Conservation (phyloP, 768 basidiomycete genomes). For the Suillus discolor region DNA sequence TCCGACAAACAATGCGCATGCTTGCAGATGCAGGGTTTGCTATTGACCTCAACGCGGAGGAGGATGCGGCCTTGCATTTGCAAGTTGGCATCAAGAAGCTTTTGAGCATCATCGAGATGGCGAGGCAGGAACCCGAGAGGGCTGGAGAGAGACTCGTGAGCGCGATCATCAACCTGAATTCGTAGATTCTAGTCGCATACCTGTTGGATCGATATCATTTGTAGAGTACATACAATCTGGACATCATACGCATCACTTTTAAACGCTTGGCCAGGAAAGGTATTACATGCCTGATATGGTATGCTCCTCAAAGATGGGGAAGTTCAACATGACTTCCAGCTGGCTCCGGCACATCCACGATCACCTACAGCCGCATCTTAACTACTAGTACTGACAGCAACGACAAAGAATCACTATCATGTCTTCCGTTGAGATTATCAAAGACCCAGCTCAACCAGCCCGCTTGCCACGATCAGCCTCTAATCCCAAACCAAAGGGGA, state of each 20-base stretch:
- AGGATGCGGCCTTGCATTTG: slow-evolving; percentile 48
- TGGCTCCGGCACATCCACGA: background rate
- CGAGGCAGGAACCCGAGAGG: slow-evolving; percentile 90
- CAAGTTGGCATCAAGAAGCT: slow-evolving; percentile 95
- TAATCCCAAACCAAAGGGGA: slow-evolving; percentile 80
- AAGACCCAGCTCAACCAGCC: slow-evolving; percentile 46
- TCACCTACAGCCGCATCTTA: background rate
- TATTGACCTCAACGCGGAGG: slow-evolving; percentile 41
- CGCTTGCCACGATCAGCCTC: slow-evolving; percentile 65
- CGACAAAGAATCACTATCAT: slow-evolving; percentile 17
- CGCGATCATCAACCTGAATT: slow-evolving; percentile 57
- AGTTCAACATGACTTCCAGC: slow-evolving; percentile 4
- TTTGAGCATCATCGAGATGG: slow-evolving; percentile 92
- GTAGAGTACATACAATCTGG: slow-evolving; percentile 11
- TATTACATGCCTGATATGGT: slow-evolving; percentile 14
- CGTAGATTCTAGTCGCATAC: slow-evolving; percentile 12
- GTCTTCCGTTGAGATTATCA: slow-evolving; percentile 32
- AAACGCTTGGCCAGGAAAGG: slow-evolving; percentile 20
- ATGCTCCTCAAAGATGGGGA: slow-evolving; percentile 14
- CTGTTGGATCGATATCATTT: slow-evolving; percentile 7
- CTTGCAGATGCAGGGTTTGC: slow-evolving; percentile 77
- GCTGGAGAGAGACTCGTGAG: slow-evolving; percentile 70
- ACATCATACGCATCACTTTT: background rate
- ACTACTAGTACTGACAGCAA: background rate
- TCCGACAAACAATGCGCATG: slow-evolving; percentile 60